A percentile compares a stretch with the other conserved stretches of the same genome.
Evolutionary conservation across 768 basidiomycete species (phyloP).

Genomic region (Exidia glandulosa): DNA sequence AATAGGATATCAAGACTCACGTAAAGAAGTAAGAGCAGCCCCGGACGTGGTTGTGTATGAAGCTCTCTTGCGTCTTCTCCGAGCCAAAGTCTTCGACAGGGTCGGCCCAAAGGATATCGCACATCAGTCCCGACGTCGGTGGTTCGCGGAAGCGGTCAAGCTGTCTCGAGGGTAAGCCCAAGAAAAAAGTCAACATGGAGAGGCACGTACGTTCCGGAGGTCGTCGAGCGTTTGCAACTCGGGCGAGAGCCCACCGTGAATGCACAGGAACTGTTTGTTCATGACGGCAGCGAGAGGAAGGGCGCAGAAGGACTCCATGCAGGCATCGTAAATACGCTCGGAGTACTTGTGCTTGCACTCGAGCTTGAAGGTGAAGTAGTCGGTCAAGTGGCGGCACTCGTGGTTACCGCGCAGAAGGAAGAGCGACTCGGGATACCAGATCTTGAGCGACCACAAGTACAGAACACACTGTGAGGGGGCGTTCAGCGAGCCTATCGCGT

Average conservation of each 20-base stretch:
- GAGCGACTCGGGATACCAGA: conserved; percentile 96
- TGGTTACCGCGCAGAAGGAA: conserved; percentile 97
- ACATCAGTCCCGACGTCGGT: conserved; percentile 95
- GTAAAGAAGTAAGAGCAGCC: conserved; percentile 96
- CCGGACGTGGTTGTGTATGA: conserved; percentile 91
- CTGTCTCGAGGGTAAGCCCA: conserved; percentile 25
- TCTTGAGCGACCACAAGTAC: conserved; percentile 96
- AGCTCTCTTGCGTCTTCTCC: conserved; percentile 84
- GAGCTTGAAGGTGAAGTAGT: conserved; percentile 98
- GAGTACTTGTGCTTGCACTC: conserved; percentile 99
- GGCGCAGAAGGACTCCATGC: conserved; percentile 95
- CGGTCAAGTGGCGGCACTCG: conserved; percentile 96
- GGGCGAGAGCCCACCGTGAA: conserved; percentile 93
- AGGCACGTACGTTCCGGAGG: conserved; percentile 59
- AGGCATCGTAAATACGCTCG: conserved; percentile 90
- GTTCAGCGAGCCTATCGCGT: conserved; percentile 6
- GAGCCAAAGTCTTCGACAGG: conserved; percentile 95
- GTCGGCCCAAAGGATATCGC: conserved; percentile 97
- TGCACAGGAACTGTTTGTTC: conserved; percentile 99
- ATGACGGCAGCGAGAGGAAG: conserved; percentile 93
- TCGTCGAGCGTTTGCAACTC: conserved; percentile 95
- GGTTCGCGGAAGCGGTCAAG: conserved; percentile 98
- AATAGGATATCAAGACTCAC: too few relatives aligned
- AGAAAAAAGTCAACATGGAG: background rate
- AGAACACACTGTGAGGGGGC: conserved; percentile 65